Conservation (phyloP, 1,284 basidiomycete genomes). For the Porodaedalea pini region DNA sequence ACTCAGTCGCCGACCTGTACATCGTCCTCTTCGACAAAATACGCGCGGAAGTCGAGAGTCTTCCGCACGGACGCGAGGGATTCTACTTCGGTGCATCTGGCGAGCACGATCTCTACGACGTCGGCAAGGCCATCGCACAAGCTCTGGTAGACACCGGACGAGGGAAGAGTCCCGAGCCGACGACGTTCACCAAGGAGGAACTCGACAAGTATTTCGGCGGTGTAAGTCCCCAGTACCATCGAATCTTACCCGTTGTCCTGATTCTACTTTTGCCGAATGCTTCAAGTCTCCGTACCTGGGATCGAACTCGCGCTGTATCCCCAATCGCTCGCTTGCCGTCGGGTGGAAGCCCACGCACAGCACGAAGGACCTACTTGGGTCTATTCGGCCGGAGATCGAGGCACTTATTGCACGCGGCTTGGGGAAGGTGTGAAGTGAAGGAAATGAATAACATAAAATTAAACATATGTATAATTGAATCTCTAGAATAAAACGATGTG, state of each 20-base stretch:
- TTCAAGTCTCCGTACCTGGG: constrained; percentile 42
- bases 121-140: constrained; percentile 31
- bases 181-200: constrained; percentile 40
- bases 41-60: constrained; percentile 33
- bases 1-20: not conserved
- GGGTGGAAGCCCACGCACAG: constrained; percentile 53
- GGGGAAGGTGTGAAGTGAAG: too few relatives aligned
- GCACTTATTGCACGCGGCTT: constrained; percentile 17
- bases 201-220: constrained; percentile 32
- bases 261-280: not conserved
- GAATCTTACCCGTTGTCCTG: not conserved
- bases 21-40: constrained; percentile 29
- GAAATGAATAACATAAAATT: too few relatives aligned
- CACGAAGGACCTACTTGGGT: constrained; percentile 43
- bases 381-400: constrained; percentile 42
- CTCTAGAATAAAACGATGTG: too few relatives aligned
- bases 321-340: constrained; percentile 46
- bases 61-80: constrained; percentile 45
- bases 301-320: constrained; percentile 48
- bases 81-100: constrained; percentile 49
- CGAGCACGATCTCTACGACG: constrained; percentile 37
- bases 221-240: constrained; percentile 22
- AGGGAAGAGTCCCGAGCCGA: constrained; percentile 36
- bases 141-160: constrained; percentile 35
- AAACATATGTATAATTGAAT: too few relatives aligned